phyloP scores from a whole-genome alignment of 23 red algal species.

The Gracilaria gracilis region DNA sequence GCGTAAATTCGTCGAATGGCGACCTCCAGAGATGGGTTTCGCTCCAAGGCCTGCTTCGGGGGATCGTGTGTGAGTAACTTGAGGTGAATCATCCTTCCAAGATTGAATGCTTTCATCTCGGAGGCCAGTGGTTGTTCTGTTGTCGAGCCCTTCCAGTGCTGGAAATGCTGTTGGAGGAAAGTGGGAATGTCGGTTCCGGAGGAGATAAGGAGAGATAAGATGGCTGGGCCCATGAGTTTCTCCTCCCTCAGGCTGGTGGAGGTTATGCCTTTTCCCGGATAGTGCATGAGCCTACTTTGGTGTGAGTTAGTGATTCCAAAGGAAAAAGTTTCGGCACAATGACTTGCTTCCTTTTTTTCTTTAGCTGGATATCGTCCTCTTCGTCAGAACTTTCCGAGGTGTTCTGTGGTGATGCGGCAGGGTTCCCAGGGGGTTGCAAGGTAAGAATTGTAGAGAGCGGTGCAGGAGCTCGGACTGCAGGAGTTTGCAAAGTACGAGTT shows the following conservation, averaged over 20 bases:
- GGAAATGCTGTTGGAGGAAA: not conserved
- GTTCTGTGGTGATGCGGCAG: no score
- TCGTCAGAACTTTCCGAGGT: no score
- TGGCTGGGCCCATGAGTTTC: not conserved
- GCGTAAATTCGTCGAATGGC: slow-evolving; percentile 13
- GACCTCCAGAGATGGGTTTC: slow-evolving; percentile 1
- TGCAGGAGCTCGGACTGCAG: no score
- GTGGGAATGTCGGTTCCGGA: slow-evolving; percentile 30
- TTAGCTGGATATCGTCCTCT: not conserved
- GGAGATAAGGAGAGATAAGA: slow-evolving; percentile 5
- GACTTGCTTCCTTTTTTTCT: not conserved
- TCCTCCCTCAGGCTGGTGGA: not conserved
- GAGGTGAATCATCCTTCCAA: slow-evolving; percentile 27
- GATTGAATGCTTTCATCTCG: not conserved
- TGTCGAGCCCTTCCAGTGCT: not conserved
- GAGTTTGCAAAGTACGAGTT: no score
- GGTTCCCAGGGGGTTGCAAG: no score
- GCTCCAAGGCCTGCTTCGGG: not conserved
- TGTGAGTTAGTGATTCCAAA: not conserved
- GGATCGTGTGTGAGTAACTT: not conserved
- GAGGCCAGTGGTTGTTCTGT: not conserved
- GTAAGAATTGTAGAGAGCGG: no score
- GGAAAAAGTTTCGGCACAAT: not conserved
- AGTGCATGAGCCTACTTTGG: not conserved
- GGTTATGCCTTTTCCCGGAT: slow-evolving; percentile 25